A percentile compares a stretch with the other conserved stretches of the same genome.
Evolutionary conservation across 163 green algal species (phyloP).

Genomic region (Scenedesmus sp.): DNA sequence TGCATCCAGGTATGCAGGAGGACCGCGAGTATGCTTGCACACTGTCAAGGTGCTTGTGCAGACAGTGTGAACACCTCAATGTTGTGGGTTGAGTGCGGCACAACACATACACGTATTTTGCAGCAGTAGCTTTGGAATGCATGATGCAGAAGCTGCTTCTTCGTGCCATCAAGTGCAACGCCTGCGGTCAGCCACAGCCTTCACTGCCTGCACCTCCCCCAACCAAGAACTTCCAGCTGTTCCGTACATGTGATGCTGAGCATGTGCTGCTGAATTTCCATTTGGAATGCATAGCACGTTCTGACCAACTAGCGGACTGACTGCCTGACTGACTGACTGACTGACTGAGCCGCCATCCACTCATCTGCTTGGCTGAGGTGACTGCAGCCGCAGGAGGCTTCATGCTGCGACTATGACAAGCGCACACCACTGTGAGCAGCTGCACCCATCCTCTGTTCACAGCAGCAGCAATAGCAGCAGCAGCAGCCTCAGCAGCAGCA

Average conservation of each 20-base stretch:
- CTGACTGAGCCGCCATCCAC: no score
- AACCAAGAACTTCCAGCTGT: no score
- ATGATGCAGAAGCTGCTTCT: no score
- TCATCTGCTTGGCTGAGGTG: background rate
- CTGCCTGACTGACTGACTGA: background rate
- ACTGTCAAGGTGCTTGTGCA: background rate
- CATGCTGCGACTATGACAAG: conserved; percentile 69
- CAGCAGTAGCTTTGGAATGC: no score
- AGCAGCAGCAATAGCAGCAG: background rate
- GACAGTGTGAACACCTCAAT: background rate
- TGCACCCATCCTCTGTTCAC: background rate
- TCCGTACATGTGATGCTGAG: no score
- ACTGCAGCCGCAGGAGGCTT: conserved; percentile 57
- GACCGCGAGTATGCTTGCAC: background rate
- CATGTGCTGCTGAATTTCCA: background rate
- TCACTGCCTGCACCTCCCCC: background rate
- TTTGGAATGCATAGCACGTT: background rate
- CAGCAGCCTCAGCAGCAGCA: background rate
- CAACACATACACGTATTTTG: no score
- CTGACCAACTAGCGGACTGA: background rate
- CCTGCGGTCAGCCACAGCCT: no score
- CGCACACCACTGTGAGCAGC: conserved; percentile 78
- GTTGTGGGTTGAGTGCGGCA: no score
- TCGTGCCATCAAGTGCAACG: no score
- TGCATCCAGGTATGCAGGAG: conserved; percentile 34